Conservation (phyloP, 768 basidiomycete genomes). For the Coprinopsis marcescibilis region DNA sequence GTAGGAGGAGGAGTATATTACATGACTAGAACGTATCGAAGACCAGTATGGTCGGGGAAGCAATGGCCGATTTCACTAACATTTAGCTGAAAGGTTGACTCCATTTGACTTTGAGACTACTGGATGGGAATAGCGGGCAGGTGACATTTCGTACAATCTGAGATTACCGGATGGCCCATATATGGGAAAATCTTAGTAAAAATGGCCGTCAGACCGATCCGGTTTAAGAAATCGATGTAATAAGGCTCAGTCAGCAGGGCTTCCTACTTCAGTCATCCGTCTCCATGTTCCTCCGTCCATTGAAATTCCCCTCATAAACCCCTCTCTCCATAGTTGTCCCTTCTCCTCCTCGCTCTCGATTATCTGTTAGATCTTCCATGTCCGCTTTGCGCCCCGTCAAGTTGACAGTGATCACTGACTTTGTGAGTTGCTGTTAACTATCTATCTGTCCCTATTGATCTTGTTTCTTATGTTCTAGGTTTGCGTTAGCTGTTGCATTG, state of each 20-base stretch:
- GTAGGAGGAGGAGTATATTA: no score
- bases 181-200: constrained; percentile 7
- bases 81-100: neutral
- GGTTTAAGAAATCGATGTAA: constrained; percentile 13
- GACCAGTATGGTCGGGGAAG: no score
- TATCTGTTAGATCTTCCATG: constrained; percentile 21
- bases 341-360: constrained; percentile 9
- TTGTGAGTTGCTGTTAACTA: constrained; percentile 27
- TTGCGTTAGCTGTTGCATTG: constrained; percentile 49
- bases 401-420: constrained; percentile 44
- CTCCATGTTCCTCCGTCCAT: constrained; percentile 24
- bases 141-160: constrained; percentile 1
- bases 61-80: neutral
- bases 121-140: constrained; percentile 2
- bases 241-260: constrained; percentile 25
- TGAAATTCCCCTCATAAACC: constrained; percentile 23
- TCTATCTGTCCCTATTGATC: constrained; percentile 4
- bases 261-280: constrained; percentile 17
- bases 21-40: no score
- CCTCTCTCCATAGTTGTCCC: constrained; percentile 5
- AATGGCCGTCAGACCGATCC: constrained; percentile 14
- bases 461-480: constrained; percentile 24
- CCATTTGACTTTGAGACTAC: neutral
- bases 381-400: constrained; percentile 36
- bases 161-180: no score